Base-by-base conservation (phyloP, 2,329 filamentous ascomycete species). In the Keithomyces neogunnii region DNA sequence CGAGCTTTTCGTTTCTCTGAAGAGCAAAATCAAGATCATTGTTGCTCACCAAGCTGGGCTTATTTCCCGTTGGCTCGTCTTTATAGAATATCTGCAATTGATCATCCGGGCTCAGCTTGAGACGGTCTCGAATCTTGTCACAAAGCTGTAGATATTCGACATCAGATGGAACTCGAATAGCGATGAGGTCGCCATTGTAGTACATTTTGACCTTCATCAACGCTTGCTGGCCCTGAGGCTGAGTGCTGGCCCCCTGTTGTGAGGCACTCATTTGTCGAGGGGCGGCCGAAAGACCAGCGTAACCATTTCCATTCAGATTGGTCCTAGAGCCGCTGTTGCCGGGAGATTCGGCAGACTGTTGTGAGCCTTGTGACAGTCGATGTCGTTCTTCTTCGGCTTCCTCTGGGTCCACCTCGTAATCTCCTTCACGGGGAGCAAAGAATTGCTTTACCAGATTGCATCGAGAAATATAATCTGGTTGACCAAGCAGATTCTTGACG, bases 141-240 rank as follows among this genome's bases (percentile, higher is more conserved):
- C 86, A 85, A 7, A 99, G 77, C 55, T 89, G 86, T 49, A 80
- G 75, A 67, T 85, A 93, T 50, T 79, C 79, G 60, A 95, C 89
- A 50, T 95, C 87, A 1, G 80, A 79, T 0, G 92, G 86, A 51
- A 97, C 89, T 35, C 91, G 85, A 61, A 99, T 90, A 44, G 93
- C 88, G 58, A 96, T 92, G 51, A 95, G 82, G 59, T 96, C 92
- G 54, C 91, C 86, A 57, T 92, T 88, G 72, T 89, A 96, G 72
- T 88, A 93, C 50, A 96, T 86, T 72, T 97, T 97, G 66, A 97
- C 88, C 69, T 96, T 97, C 73, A 96, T 85, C 3, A 82, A 78
- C 6, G 77, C 65, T 50, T 74, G 70, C 54, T 42, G 33, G 6
- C 33, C 33, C 11, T 35, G 39, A 9, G 40, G 55, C 9, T 59